Evolutionary conservation across 2,329 filamentous ascomycete species (phyloP).

Genomic region (Alternaria solani): DNA sequence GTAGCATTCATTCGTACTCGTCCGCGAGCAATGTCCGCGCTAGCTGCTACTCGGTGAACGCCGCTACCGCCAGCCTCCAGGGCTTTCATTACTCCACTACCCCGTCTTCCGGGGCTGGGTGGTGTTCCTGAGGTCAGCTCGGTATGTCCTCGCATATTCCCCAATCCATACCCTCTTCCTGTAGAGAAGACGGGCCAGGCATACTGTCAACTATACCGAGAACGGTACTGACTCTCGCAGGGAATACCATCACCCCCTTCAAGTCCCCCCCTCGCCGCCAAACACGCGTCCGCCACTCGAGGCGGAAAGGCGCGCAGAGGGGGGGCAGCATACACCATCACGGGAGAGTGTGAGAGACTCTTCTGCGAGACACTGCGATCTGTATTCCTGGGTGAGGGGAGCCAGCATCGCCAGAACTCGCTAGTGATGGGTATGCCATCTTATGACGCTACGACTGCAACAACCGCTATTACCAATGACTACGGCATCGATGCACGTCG

Average conservation of each 20-base stretch:
- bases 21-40: constrained; percentile 80
- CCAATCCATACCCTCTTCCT: neutral
- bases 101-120: constrained; percentile 71
- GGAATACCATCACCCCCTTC: constrained; percentile 83
- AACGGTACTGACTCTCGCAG: constrained; percentile 48
- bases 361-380: constrained; percentile 95
- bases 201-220: neutral
- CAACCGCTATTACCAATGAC: constrained; percentile 43
- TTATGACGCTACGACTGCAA: constrained; percentile 10
- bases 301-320: constrained; percentile 63
- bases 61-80: constrained; percentile 66
- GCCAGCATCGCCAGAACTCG: constrained; percentile 77
- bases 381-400: constrained; percentile 97
- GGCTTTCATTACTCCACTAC: constrained; percentile 72
- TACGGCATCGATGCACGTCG: constrained; percentile 37
- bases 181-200: neutral
- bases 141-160: constrained; percentile 38
- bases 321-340: constrained; percentile 96
- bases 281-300: constrained; percentile 57
- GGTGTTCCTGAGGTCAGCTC: constrained; percentile 57
- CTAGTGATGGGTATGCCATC: constrained; percentile 78
- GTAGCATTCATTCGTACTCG: constrained; percentile 63
- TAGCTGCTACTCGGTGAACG: constrained; percentile 87
- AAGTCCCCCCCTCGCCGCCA: constrained; percentile 83
- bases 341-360: constrained; percentile 99